These are phyloP conservation scores for Aspergillus amoenus DNA, from an alignment of 2,329 filamentous ascomycete species.

Conservation along the genomic window DNA sequence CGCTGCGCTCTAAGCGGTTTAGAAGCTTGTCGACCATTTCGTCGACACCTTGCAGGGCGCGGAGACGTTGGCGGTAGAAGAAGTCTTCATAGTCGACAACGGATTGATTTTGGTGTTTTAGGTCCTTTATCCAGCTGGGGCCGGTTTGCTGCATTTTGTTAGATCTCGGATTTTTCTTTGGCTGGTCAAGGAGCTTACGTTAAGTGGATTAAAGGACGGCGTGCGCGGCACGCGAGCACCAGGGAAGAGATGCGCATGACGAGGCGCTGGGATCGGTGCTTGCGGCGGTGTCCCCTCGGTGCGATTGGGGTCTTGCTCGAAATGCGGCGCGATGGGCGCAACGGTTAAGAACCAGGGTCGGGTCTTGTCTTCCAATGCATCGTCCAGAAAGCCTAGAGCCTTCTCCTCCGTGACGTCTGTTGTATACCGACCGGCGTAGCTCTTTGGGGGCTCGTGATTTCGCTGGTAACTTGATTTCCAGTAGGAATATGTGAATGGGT, in stretches of 20 bases:
- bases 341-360: constrained; percentile 68
- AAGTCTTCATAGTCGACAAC: constrained; percentile 53
- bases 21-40: constrained; percentile 52
- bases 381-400: constrained; percentile 60
- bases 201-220: constrained; percentile 18
- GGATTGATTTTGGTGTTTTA: constrained; percentile 46
- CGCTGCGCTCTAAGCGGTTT: constrained; percentile 38
- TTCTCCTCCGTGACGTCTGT: constrained; percentile 59
- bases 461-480: constrained; percentile 61
- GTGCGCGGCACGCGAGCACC: constrained; percentile 60
- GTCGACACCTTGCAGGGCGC: constrained; percentile 54
- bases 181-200: not conserved
- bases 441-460: constrained; percentile 55
- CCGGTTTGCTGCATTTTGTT: constrained; percentile 32
- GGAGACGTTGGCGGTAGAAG: constrained; percentile 50
- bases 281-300: constrained; percentile 42
- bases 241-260: constrained; percentile 63
- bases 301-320: constrained; percentile 37
- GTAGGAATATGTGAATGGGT: constrained; percentile 68
- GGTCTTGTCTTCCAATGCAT: constrained; percentile 51
- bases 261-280: constrained; percentile 58
- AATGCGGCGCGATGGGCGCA: constrained; percentile 67
- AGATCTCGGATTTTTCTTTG: constrained; percentile 47
- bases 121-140: constrained; percentile 45
- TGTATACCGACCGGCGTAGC: constrained; percentile 54